These are phyloP conservation scores for Candolleomyces aberdarensis DNA, from an alignment of 768 basidiomycete species.

Conservation along the genomic window DNA sequence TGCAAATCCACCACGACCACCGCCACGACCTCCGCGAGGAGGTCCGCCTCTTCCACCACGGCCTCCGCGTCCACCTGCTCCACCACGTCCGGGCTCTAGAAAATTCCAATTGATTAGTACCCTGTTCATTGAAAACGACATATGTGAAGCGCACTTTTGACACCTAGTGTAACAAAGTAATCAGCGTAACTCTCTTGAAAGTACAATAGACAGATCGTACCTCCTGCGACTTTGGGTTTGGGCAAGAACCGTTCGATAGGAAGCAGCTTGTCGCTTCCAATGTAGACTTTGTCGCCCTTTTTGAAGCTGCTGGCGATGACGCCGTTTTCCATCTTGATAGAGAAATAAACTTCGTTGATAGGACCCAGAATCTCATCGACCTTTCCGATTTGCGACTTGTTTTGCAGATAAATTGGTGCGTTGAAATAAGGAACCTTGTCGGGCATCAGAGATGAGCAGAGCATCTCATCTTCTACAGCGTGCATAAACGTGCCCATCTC, in stretches of 20 bases:
- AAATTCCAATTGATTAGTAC: constrained; percentile 6
- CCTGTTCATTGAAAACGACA: constrained; percentile 6
- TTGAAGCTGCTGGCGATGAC: constrained; percentile 96
- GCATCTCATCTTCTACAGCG: constrained; percentile 97
- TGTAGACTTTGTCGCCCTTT: constrained; percentile 97
- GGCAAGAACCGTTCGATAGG: constrained; percentile 97
- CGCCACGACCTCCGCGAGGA: constrained; percentile 42
- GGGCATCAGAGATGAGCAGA: constrained; percentile 79
- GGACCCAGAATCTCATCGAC: constrained; percentile 99
- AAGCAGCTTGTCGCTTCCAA: constrained; percentile 94
- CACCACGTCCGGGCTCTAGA: constrained; percentile 41
- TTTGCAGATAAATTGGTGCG: constrained; percentile 95
- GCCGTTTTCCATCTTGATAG: constrained; percentile 94
- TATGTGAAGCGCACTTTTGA: constrained; percentile 40
- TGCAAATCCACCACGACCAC: constrained; percentile 40
- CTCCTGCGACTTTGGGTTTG: constrained; percentile 84
- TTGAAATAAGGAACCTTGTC: constrained; percentile 99
- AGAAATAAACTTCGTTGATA: constrained; percentile 98
- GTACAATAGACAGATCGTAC: constrained; percentile 27
- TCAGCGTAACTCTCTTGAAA: constrained; percentile 3
- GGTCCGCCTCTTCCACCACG: constrained; percentile 27
- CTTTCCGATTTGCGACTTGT: constrained; percentile 94
- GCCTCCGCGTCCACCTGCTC: constrained; percentile 38
- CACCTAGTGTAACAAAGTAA: constrained; percentile 29
- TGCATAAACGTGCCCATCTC: constrained; percentile 93